phyloP scores from a whole-genome alignment of 2,329 filamentous ascomycete species.

The Alternaria infectoria region DNA sequence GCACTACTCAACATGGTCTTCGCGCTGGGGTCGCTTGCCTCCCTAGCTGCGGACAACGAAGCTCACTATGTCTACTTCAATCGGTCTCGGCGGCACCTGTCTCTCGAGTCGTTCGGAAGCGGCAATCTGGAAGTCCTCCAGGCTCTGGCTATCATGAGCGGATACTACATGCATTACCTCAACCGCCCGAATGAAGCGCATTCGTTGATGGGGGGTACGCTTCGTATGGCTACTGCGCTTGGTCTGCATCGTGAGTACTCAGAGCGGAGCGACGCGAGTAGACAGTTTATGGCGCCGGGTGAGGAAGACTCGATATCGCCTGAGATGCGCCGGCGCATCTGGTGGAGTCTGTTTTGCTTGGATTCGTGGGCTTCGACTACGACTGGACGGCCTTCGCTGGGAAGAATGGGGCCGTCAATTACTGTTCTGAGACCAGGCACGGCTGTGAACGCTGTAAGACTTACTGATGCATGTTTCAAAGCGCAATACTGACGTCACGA shows the following conservation, averaged over 20 bases:
- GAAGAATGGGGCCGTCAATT: conserved; percentile 48
- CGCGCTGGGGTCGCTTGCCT: conserved; percentile 74
- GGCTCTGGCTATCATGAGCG: conserved; percentile 72
- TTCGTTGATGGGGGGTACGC: conserved; percentile 71
- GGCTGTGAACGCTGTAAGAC: conserved; percentile 37
- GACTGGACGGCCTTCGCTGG: conserved; percentile 50
- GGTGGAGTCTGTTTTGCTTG: conserved; percentile 55
- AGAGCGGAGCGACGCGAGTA: conserved; percentile 35
- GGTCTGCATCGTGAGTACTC: conserved; percentile 72
- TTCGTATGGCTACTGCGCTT: conserved; percentile 76
- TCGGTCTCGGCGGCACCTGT: conserved; percentile 69
- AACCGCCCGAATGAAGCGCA: conserved; percentile 80
- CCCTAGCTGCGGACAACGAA: conserved; percentile 67
- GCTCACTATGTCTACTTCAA: conserved; percentile 74
- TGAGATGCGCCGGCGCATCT: conserved; percentile 51
- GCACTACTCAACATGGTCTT: conserved; percentile 78
- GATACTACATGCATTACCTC: conserved; percentile 79
- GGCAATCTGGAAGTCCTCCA: conserved; percentile 77
- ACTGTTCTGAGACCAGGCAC: conserved; percentile 48
- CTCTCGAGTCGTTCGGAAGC: conserved; percentile 71
- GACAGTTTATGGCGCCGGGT: conserved; percentile 24
- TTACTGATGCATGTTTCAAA: background rate
- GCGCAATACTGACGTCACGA: conserved; percentile 4
- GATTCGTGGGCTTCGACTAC: conserved; percentile 54
- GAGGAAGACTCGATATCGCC: conserved; percentile 46